Conservation (phyloP, 352 stramenopile species). For the Globisporangium orthogonon region DNA sequence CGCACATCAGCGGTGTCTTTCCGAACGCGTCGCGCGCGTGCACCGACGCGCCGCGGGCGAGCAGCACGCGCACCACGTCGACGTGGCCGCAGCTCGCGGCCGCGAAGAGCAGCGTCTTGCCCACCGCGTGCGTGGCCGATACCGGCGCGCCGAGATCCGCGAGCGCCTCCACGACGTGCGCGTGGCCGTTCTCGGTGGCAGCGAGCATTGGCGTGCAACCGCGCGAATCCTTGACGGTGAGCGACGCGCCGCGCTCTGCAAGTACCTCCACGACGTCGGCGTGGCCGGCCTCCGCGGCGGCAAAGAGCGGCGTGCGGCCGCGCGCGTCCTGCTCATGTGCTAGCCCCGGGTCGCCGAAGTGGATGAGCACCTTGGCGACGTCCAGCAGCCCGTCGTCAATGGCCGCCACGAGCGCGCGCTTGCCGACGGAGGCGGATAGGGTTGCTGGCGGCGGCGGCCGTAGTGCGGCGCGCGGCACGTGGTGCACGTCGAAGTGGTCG, state of each 20-base stretch:
- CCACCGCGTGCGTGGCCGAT: slow-evolving; percentile 7
- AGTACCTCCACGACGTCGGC: slow-evolving; percentile 8
- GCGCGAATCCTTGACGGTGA: slow-evolving; percentile 9
- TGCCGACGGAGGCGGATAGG: neutral
- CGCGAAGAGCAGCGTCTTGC: slow-evolving; percentile 13
- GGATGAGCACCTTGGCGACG: slow-evolving; percentile 13
- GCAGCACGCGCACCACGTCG: slow-evolving; percentile 7
- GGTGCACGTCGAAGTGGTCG: slow-evolving; percentile 7
- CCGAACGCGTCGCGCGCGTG: slow-evolving; percentile 9
- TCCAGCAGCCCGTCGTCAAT: slow-evolving; percentile 11
- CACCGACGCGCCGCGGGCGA: slow-evolving; percentile 5
- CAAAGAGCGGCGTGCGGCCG: slow-evolving; percentile 9
- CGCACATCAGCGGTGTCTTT: slow-evolving; percentile 11
- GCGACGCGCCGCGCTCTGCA: slow-evolving; percentile 2
- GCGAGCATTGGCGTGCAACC: slow-evolving; percentile 11
- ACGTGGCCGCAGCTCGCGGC: slow-evolving; percentile 11
- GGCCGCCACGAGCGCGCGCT: slow-evolving; percentile 10
- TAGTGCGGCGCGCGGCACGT: neutral
- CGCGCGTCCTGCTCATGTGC: slow-evolving; percentile 8
- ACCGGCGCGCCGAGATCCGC: slow-evolving; percentile 4
- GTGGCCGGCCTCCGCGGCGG: slow-evolving; percentile 7
- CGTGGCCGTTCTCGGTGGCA: slow-evolving; percentile 11
- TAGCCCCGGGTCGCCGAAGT: slow-evolving; percentile 12
- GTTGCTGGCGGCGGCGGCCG: neutral
- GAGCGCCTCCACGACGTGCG: slow-evolving; percentile 7